Conservation (phyloP, 495 filamentous ascomycete genomes). For the Hypoxylon rickii region DNA sequence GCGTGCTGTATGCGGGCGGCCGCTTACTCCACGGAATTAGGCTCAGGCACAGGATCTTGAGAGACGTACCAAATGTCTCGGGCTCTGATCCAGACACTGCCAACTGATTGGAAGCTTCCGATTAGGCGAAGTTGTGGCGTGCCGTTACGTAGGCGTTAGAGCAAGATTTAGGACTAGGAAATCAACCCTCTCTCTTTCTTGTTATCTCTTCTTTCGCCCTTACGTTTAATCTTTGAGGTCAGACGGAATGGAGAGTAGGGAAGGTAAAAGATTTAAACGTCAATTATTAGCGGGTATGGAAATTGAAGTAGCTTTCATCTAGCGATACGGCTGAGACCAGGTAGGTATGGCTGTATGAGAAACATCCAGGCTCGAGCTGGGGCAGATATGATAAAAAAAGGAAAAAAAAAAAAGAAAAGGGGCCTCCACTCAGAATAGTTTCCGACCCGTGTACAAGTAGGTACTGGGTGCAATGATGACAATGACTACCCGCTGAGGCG, state of each 20-base stretch:
- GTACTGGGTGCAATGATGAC: conserved; percentile 13
- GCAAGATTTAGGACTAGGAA: conserved; percentile 17
- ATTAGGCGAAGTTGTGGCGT: conserved; percentile 31
- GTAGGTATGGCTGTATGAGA: no score
- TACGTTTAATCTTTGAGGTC: not conserved
- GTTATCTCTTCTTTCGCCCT: not conserved
- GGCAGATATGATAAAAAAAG: conserved; percentile 5
- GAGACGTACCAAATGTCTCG: conserved; percentile 31
- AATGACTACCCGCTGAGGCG: no score
- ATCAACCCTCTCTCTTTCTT: conserved; percentile 1
- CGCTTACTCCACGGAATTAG: conserved; percentile 13
- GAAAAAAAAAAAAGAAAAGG: conserved; percentile 6
- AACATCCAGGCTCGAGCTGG: conserved; percentile 4
- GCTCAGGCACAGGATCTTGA: conserved; percentile 31
- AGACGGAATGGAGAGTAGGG: not conserved
- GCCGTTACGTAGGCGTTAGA: conserved; percentile 8
- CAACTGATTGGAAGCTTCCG: conserved; percentile 33
- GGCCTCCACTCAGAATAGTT: conserved; percentile 10
- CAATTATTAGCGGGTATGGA: not conserved
- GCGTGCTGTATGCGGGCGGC: conserved; percentile 18
- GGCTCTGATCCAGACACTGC: conserved; percentile 22
- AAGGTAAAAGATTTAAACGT: not conserved
- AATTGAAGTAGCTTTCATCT: no score
- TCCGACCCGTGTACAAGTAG: conserved; percentile 9
- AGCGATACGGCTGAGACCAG: no score